phyloP scores from a whole-genome alignment of 768 basidiomycete genomes.

The Xerocomellus amylosporus region DNA sequence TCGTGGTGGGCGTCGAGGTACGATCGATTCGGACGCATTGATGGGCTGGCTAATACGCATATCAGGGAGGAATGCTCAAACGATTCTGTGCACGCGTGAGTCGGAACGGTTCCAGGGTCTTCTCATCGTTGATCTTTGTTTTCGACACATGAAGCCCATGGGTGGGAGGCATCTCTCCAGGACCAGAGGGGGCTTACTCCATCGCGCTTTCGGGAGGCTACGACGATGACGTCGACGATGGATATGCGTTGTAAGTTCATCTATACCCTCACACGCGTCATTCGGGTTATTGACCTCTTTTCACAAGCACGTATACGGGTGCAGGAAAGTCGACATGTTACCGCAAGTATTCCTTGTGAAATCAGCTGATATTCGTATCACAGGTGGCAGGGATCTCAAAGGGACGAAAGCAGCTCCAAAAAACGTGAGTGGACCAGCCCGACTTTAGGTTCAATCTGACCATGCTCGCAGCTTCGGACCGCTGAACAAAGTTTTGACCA shows the following conservation, averaged over 20 bases:
- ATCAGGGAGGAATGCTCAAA: slow-evolving; percentile 59
- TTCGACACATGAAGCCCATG: slow-evolving; percentile 51
- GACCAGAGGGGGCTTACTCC: slow-evolving; percentile 72
- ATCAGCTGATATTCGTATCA: neutral
- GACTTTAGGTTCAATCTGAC: no score
- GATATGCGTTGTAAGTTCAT: slow-evolving; percentile 72
- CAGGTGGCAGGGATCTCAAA: slow-evolving; percentile 82
- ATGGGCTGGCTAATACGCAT: neutral
- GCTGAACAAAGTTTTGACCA: slow-evolving; percentile 86
- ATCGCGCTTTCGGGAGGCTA: slow-evolving; percentile 89
- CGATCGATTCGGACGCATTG: neutral
- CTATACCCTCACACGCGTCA: neutral
- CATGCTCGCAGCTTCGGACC: slow-evolving; percentile 66
- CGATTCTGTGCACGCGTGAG: slow-evolving; percentile 85
- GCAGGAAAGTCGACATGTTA: slow-evolving; percentile 45
- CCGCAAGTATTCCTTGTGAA: neutral
- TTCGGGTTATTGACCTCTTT: neutral
- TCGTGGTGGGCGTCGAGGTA: slow-evolving; percentile 78
- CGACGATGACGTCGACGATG: slow-evolving; percentile 79
- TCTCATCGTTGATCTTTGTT: neutral
- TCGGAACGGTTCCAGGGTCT: slow-evolving; percentile 1
- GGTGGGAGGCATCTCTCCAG: slow-evolving; percentile 73
- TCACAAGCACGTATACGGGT: slow-evolving; percentile 71
- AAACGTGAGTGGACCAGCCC: slow-evolving; percentile 55
- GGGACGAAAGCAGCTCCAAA: slow-evolving; percentile 82